A percentile compares a stretch with the other conserved stretches of the same genome.
Conservation (phyloP, 768 basidiomycete genomes). For the Flagelloscypha sp. region DNA sequence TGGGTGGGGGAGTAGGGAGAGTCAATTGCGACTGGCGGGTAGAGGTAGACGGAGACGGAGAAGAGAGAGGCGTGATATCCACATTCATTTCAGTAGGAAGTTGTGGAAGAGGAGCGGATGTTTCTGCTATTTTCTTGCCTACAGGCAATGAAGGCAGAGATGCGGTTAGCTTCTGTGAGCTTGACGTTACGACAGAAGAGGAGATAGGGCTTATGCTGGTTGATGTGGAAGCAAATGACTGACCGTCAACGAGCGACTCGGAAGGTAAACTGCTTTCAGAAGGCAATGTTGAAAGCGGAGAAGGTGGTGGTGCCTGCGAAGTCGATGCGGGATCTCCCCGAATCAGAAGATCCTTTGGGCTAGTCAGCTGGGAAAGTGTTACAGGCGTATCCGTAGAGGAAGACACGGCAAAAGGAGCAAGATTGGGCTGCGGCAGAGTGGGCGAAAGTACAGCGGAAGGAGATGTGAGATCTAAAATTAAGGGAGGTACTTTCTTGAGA, state of each 20-base stretch:
- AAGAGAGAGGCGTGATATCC: too few species aligned
- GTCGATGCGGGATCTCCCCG: constrained; percentile 17
- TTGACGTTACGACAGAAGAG: constrained; percentile 6
- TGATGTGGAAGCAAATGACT: constrained; percentile 3
- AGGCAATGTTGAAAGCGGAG: too few species aligned
- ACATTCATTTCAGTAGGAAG: too few species aligned
- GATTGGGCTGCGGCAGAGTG: too few species aligned
- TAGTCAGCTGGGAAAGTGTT: constrained; percentile 1
- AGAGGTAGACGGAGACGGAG: too few species aligned
- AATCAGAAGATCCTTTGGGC: constrained; percentile 12
- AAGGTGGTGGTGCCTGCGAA: too few species aligned
- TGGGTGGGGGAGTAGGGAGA: too few species aligned
- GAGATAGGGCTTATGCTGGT: neutral
- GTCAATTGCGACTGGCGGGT: too few species aligned
- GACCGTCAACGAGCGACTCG: constrained; percentile 12
- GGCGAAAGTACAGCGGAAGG: constrained; percentile 12
- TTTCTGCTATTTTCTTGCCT: too few species aligned
- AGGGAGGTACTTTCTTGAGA: neutral
- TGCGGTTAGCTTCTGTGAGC: constrained; percentile 9
- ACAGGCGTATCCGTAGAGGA: too few species aligned
- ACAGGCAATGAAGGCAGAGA: constrained; percentile 2
- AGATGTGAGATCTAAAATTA: constrained; percentile 6
- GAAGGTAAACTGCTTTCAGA: neutral
- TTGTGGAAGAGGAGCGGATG: too few species aligned
- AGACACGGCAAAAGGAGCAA: too few species aligned